These are phyloP conservation scores for Erythrobasidium yunnanense DNA, from an alignment of 768 basidiomycete species.

Conservation along the genomic window DNA sequence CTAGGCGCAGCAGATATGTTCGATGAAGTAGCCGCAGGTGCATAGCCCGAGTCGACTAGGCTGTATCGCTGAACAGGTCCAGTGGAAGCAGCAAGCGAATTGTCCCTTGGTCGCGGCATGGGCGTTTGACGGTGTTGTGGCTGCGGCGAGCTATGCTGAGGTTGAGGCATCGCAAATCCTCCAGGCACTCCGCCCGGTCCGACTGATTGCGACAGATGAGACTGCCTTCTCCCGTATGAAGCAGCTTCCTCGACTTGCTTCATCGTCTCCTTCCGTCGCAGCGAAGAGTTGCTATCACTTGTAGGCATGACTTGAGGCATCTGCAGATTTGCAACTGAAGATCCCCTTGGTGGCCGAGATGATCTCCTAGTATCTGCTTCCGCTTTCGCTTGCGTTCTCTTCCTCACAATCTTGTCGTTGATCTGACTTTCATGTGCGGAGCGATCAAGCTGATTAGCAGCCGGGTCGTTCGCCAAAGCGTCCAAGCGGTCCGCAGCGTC, in stretches of 20 bases:
- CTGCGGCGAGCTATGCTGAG: not conserved
- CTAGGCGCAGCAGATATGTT: not conserved
- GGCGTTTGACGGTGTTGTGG: not conserved
- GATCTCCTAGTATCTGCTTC: conserved; percentile 34
- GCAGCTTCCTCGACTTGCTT: conserved; percentile 35
- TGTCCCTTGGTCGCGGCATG: not conserved
- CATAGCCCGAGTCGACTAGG: conserved; percentile 18
- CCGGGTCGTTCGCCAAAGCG: conserved; percentile 56
- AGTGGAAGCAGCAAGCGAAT: not conserved
- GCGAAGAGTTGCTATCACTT: conserved; percentile 6
- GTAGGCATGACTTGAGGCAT: conserved; percentile 4
- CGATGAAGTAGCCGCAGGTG: not conserved
- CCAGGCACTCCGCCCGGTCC: not conserved
- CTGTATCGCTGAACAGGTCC: conserved; percentile 18
- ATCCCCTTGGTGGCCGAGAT: not conserved
- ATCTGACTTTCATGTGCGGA: conserved; percentile 70
- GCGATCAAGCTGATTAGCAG: conserved; percentile 55
- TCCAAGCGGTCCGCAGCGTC: conserved; percentile 66
- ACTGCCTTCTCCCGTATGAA: not conserved
- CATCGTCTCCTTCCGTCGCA: conserved; percentile 30
- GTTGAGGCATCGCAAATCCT: not conserved
- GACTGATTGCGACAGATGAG: not conserved
- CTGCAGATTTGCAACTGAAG: not conserved
- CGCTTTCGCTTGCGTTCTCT: conserved; percentile 56
- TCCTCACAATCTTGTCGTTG: conserved; percentile 67